Conservation (phyloP, 257 asterid genomes). For the Lycium barbarum region DNA sequence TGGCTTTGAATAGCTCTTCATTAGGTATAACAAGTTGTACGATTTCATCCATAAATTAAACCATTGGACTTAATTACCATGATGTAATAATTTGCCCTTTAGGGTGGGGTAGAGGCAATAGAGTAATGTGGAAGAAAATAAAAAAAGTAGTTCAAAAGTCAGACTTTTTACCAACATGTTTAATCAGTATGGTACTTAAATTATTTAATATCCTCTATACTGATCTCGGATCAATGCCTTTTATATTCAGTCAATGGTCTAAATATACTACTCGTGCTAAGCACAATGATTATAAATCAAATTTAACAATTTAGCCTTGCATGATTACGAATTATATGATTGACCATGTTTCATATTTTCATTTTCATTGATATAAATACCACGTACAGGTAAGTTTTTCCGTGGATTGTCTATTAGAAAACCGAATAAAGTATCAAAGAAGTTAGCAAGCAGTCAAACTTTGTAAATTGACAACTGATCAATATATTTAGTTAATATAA, state of each 20-base stretch:
- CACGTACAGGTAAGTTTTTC: too few species aligned
- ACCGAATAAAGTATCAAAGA: neutral
- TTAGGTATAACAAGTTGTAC: neutral
- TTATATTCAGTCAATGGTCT: too few species aligned
- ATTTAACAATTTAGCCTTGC: too few species aligned
- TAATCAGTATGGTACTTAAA: too few species aligned
- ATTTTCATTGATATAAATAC: too few species aligned
- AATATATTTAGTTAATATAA: too few species aligned
- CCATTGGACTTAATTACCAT: neutral
- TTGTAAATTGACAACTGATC: neutral
- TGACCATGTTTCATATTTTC: too few species aligned
- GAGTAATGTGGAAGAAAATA: neutral
- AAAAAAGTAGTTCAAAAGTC: neutral
- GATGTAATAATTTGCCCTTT: neutral
- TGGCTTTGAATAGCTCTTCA: constrained; percentile 45
- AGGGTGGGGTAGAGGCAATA: constrained; percentile 6
- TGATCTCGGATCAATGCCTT: too few species aligned
- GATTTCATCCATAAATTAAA: neutral
- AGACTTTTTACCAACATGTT: neutral
- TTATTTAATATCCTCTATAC: too few species aligned
- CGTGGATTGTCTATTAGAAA: neutral
- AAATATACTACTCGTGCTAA: too few species aligned
- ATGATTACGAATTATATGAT: too few species aligned
- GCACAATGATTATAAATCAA: too few species aligned
- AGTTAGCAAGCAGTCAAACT: neutral